Base-by-base conservation (phyloP, 352 stramenopile species). In the Aphanomyces stellatus region DNA sequence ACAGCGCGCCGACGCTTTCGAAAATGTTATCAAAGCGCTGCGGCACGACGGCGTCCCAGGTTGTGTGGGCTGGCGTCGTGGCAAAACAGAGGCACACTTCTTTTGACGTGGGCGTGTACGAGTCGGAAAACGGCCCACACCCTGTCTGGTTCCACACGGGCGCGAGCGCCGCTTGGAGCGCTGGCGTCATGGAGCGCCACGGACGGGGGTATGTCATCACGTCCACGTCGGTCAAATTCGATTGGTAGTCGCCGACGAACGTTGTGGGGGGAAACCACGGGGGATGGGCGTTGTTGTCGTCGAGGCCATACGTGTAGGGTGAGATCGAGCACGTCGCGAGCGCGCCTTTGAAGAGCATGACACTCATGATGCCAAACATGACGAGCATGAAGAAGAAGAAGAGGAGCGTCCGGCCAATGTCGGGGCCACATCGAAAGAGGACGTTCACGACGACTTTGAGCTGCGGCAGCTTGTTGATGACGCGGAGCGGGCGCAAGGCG, bases 351-450 rank as follows among this genome's bases (percentile, higher is more conserved):
- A 98, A 76, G 62, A 97, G 97, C 42, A 91, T 97, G 0, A 98
- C 90, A 2, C 90, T 87, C 67, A 99, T 80, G 61, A 98, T 97
- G 65, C 89, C 95, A 77, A 98, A 99, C 51, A 98, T 96, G 33
- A 98, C 76, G 0, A 98, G 75, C 56, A 89, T 80, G 57, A 88
- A 98, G 2, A 98, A 73, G 55, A 97, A 83, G 6, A 94, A 71
- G 2, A 97, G 82, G 13, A 67, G 31, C 7, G 49, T n/a, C 72
- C 97, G 97, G 4, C 94, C 70, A 8, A 97, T 88, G 13, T 78
- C 77, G 1, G 88, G 91, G 24, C 97, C 96, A n/a, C 87, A 84
- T 59, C 89, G 76, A 22, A 98, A 81, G 19, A 97, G 71, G 1
- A 90, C 78, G 30, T 96, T 96, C 2, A 98, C 89, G 0, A 98